These are phyloP conservation scores for Mortierella sp. DNA, from an alignment of 371 early-diverging fungal genomes.

Conservation along the genomic window DNA sequence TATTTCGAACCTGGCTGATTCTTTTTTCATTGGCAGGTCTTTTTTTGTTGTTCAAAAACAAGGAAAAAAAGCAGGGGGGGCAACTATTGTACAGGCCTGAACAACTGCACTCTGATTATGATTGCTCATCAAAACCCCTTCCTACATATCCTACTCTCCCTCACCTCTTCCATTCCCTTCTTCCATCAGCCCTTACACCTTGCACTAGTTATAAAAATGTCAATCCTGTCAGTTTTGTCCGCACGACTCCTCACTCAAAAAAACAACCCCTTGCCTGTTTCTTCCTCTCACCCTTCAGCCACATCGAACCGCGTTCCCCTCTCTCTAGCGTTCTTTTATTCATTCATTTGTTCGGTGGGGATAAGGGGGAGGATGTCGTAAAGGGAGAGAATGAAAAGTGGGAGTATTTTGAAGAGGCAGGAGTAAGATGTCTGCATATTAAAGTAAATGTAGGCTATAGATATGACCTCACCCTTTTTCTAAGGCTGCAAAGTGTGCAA, in stretches of 20 bases:
- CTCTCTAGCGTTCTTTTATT: not conserved
- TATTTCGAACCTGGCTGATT: not conserved
- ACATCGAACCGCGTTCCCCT: constrained; percentile 4
- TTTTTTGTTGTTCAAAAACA: not conserved
- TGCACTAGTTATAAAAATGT: not conserved
- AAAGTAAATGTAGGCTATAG: not conserved
- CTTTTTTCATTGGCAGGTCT: not conserved
- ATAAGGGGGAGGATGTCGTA: not conserved
- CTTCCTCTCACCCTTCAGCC: not conserved
- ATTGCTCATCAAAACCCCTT: not conserved
- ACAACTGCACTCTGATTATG: not conserved
- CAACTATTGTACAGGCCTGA: not conserved
- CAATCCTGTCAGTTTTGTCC: not conserved
- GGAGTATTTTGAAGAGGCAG: not conserved
- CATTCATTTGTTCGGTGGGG: not conserved
- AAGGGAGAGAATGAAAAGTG: not conserved
- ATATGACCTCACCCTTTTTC: not conserved
- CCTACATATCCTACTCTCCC: not conserved
- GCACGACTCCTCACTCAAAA: not conserved
- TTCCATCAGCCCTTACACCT: not conserved
- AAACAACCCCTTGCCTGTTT: not conserved
- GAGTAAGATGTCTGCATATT: not conserved
- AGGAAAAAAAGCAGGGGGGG: not conserved
- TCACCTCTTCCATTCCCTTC: not conserved
- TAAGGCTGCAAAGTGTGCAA: not conserved